Evolutionary conservation across 805 yeast genomes (phyloP).

Genomic region (Suhomyces xylopsoci): DNA sequence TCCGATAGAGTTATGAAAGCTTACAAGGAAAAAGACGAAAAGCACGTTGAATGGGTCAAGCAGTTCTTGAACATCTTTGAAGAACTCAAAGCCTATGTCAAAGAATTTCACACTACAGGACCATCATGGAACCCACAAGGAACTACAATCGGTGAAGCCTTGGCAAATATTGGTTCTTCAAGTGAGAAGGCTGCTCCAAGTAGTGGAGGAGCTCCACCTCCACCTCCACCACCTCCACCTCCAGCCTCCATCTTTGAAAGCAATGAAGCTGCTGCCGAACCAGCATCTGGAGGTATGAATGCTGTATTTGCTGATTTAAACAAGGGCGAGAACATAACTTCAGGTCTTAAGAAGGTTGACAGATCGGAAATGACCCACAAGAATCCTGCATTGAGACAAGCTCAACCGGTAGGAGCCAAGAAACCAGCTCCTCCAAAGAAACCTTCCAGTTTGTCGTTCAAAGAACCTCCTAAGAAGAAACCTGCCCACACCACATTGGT

Average conservation of each 20-base stretch:
- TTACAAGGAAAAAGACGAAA: constrained; percentile 64
- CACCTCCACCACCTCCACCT: constrained; percentile 90
- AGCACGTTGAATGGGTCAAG: constrained; percentile 81
- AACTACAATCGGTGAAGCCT: constrained; percentile 50
- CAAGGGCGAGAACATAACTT: constrained; percentile 79
- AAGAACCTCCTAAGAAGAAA: constrained; percentile 39
- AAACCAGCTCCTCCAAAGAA: constrained; percentile 83
- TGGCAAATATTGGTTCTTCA: constrained; percentile 18
- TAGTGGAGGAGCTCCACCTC: constrained; percentile 21
- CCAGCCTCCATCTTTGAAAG: constrained; percentile 62
- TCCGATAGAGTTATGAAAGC: constrained; percentile 87
- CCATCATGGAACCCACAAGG: constrained; percentile 71
- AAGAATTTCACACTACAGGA: constrained; percentile 81
- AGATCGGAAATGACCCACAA: constrained; percentile 92
- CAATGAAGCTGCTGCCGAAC: constrained; percentile 15
- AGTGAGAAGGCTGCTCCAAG: constrained; percentile 14
- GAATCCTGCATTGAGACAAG: constrained; percentile 75
- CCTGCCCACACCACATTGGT: constrained; percentile 61
- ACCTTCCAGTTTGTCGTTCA: constrained; percentile 59
- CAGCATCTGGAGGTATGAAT: constrained; percentile 53
- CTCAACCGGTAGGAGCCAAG: constrained; percentile 39
- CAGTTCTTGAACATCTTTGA: constrained; percentile 61
- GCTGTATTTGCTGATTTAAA: constrained; percentile 93
- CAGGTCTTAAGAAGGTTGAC: constrained; percentile 87
- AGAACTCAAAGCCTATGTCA: constrained; percentile 67